Evolutionary conservation across 106 monocot species (phyloP), one percentile per base, ranked within the genome.

Genomic region (Alisma plantagoaquatica): DNA sequence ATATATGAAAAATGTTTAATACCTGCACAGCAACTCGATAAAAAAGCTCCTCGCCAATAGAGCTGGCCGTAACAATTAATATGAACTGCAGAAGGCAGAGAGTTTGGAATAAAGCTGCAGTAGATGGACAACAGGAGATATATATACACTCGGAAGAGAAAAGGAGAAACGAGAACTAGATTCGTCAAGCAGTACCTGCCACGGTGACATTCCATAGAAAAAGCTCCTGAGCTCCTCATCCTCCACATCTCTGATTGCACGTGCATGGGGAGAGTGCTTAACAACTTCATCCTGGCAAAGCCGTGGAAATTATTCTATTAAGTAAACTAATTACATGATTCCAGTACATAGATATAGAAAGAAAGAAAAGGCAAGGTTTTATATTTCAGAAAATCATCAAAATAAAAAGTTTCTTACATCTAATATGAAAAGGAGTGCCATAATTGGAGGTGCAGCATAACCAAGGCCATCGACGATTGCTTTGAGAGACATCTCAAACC

Each of bases 161-260:
- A n/a, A n/a, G n/a, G n/a, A n/a, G n/a, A n/a, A n/a, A n/a, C n/a
- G n/a, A n/a, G n/a, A n/a, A n/a, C n/a, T n/a, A n/a, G n/a, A n/a
- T n/a, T n/a, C n/a, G n/a, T n/a, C n/a, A n/a, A n/a, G n/a, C n/a
- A n/a, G n/a, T n/a, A 83, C 83, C 77, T 83, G 83, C 83, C 83
- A 83, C 11, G 77, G 73, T 31, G 83, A 83, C 83, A 83, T 83
- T 15, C 83, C 83, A 49, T 77, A 83, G 60, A 83, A 83, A 47
- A 83, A 94, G 73, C 80, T 94, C 50, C 94, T 54, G 27, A 94
- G 83, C 75, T 94, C 94, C 62, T 94, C 94, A 66, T 94, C 94
- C 60, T 94, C 94, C 9, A 88, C 94, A 66, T 94, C 94, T 59
- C 94, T 80, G 52, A 94, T 94, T 24, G 94, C 94, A 50, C 94